Evolutionary conservation across 2,329 filamentous ascomycete species (phyloP), one percentile per base, ranked within the genome.

Genomic region (Penicillium sp.): DNA sequence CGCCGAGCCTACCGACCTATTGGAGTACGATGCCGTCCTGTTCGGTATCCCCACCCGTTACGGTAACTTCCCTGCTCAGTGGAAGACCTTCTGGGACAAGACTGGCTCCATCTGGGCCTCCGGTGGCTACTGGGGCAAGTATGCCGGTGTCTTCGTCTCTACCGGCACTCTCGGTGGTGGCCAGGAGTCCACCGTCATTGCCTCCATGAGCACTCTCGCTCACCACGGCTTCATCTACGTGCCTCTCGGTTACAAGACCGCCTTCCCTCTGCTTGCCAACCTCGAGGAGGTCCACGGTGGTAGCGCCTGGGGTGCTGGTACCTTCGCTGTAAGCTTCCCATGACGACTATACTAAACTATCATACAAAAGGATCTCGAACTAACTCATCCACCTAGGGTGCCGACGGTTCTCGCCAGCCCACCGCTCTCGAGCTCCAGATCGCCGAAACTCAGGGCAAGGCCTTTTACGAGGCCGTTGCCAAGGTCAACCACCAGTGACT

Each of bases 141-240:
- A 92, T 73, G 94, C 90, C 55, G 94, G 94, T 71, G 66, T 97
- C 62, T 99, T 99, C 85, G 79, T 99, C 77, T 91, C 89, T 63
- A 96, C 92, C n/a, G 92, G 82, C 60, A 89, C 88, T 58, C 82
- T 82, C 56, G 95, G 95, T 62, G 95, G 95, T 75, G 95, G 95
- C 64, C 95, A 99, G 82, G 95, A 99, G 82, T 88, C 87, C 58
- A 99, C 95, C 50, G 89, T 85, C 67, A 81, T 97, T 64, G 83
- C 88, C 36, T 81, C 89, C 74, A 87, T 98, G 86, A 92, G 88
- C 72, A 98, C 94, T 18, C 82, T 98, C 55, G 78, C 88, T 61
- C 95, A 98, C 81, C 95, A 98, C 82, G 95, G 95, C 72, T 89
- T 98, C 81, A 89, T 95, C 83, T 98, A 89, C 77, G 92, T 98